Conservation (phyloP, 139 green algal genomes). For the Yamagishiella unicocca region DNA sequence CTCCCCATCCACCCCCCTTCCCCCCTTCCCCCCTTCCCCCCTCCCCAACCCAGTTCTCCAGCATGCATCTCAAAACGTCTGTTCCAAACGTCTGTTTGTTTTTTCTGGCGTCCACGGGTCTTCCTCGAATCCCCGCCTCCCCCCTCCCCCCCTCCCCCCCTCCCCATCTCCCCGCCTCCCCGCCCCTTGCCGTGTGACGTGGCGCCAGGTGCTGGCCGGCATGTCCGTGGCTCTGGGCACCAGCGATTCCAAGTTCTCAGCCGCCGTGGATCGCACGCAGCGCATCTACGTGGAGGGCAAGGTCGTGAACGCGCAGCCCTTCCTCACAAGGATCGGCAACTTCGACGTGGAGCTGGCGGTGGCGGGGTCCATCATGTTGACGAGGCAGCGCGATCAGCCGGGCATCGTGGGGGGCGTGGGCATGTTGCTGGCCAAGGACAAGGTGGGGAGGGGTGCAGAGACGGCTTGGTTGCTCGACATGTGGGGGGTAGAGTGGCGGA, state of each 20-base stretch:
- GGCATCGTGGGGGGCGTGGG: constrained; percentile 92
- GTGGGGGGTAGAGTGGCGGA: too few relatives aligned
- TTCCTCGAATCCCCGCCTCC: not conserved
- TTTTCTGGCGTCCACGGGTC: not conserved
- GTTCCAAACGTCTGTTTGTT: too few relatives aligned
- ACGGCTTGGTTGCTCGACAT: too few relatives aligned
- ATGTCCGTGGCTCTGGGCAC: constrained; percentile 80
- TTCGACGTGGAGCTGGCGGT: constrained; percentile 91
- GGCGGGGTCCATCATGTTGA: constrained; percentile 84
- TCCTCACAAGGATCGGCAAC: constrained; percentile 89
- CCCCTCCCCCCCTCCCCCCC: not conserved
- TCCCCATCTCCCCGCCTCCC: not conserved
- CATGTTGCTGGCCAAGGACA: constrained; percentile 73
- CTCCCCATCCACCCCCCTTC: not conserved
- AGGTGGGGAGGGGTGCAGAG: too few relatives aligned
- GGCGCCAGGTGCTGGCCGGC: constrained; percentile 72
- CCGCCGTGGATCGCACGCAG: constrained; percentile 43
- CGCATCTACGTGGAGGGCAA: constrained; percentile 83
- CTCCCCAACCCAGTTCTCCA: too few relatives aligned
- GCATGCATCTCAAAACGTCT: too few relatives aligned
- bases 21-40: not conserved
- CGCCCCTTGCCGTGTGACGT: too few relatives aligned
- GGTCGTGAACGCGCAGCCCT: constrained; percentile 78
- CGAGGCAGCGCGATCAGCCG: constrained; percentile 89
- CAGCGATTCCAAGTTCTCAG: constrained; percentile 75